Evolutionary conservation across 352 stramenopile genomes (phyloP).

Genomic region (Pythium aquatile): DNA sequence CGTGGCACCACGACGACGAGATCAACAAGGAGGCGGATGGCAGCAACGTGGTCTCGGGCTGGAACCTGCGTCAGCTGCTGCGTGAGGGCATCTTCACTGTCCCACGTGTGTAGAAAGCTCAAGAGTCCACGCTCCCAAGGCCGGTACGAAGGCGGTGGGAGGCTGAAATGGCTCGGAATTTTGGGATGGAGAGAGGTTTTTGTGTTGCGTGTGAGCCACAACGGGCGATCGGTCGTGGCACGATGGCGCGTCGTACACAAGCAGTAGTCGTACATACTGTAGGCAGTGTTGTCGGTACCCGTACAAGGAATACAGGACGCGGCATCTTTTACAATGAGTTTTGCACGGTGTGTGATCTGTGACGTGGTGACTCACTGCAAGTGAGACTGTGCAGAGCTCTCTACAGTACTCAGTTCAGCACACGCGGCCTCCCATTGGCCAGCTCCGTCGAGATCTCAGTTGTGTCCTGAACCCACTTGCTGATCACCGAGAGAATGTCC

Average conservation of each 20-base stretch:
- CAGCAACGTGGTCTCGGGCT: background rate
- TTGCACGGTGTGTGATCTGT: too few relatives aligned
- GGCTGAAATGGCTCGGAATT: background rate
- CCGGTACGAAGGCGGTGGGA: background rate
- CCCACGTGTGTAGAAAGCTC: background rate
- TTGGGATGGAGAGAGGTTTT: background rate
- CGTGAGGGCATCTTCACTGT: background rate
- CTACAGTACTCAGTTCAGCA: too few relatives aligned
- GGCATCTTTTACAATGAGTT: background rate
- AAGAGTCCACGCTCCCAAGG: background rate
- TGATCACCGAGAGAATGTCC: background rate
- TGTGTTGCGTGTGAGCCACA: background rate
- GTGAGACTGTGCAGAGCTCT: too few relatives aligned
- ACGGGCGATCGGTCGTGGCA: background rate
- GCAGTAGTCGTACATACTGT: background rate
- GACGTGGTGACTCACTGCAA: too few relatives aligned
- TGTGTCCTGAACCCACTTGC: background rate
- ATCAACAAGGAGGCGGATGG: background rate
- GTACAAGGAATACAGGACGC: background rate
- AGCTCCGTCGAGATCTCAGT: background rate
- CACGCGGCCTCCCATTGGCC: background rate
- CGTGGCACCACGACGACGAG: conserved; percentile 37
- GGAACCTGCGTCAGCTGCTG: background rate
- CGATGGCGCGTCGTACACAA: background rate
- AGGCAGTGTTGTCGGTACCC: background rate